Percentiles rank a stretch among this genome's conserved stretches.
phyloP scores from a whole-genome alignment of 2,329 filamentous ascomycete species.

The Lecanicillium sp. region DNA sequence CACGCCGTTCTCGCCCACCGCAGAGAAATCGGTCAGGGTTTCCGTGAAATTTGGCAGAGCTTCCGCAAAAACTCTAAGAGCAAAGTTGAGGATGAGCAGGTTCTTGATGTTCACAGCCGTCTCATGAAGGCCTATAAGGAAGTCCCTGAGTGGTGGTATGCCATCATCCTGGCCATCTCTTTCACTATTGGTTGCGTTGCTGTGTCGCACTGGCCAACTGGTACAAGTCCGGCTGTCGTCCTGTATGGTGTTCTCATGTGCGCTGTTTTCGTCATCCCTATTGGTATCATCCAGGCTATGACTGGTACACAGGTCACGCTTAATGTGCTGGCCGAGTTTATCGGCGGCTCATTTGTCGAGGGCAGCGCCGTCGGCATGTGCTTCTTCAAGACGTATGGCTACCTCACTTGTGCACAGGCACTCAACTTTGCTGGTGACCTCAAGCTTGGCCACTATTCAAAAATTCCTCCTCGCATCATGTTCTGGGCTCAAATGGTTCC shows the following conservation, averaged over 20 bases:
- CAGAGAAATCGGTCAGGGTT: slow-evolving; percentile 27
- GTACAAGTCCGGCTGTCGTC: slow-evolving; percentile 32
- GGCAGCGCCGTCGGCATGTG: slow-evolving; percentile 38
- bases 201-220: slow-evolving; percentile 30
- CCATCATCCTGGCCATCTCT: slow-evolving; percentile 21
- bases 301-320: slow-evolving; percentile 32
- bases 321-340: slow-evolving; percentile 39
- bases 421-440: slow-evolving; percentile 29
- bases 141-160: slow-evolving; percentile 40
- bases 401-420: slow-evolving; percentile 25
- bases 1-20: slow-evolving; percentile 32
- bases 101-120: slow-evolving; percentile 33
- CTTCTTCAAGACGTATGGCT: slow-evolving; percentile 36
- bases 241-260: slow-evolving; percentile 33
- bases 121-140: slow-evolving; percentile 39
- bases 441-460: slow-evolving; percentile 33
- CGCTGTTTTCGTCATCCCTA: slow-evolving; percentile 33
- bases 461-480: slow-evolving; percentile 27
- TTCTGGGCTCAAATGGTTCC: slow-evolving; percentile 27
- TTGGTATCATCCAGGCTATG: slow-evolving; percentile 35
- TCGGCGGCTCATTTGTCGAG: slow-evolving; percentile 32
- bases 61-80: slow-evolving; percentile 17
- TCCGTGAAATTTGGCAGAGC: slow-evolving; percentile 22
- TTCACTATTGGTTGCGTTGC: slow-evolving; percentile 25
- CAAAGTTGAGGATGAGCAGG: slow-evolving; percentile 13